A percentile compares a stretch with the other conserved stretches of the same genome.
These are phyloP conservation scores for Tuber melanosporum DNA, from an alignment of 495 filamentous ascomycete species.

Conservation along the genomic window DNA sequence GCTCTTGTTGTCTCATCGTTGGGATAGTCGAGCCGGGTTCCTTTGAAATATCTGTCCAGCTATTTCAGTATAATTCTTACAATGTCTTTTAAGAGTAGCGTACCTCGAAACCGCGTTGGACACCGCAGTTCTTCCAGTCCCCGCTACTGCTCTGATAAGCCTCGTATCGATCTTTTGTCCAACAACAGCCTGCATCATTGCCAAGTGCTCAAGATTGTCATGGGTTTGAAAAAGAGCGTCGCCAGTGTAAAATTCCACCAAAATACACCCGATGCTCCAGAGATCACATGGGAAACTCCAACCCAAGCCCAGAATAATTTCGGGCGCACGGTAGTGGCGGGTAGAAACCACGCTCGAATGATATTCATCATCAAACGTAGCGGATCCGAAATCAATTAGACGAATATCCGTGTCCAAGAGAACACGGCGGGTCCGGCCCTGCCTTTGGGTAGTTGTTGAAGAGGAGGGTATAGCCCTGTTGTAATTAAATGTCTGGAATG, in stretches of 20 bases:
- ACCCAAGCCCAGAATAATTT: slow-evolving; percentile 92
- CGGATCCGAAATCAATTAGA: slow-evolving; percentile 94
- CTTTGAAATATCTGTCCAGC: slow-evolving; percentile 69
- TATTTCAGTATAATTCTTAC: neutral
- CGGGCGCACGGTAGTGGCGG: slow-evolving; percentile 89
- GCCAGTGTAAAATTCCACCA: slow-evolving; percentile 98
- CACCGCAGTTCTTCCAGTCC: slow-evolving; percentile 42
- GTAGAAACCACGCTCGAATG: slow-evolving; percentile 96
- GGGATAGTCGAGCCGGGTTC: slow-evolving; percentile 78
- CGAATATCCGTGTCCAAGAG: slow-evolving; percentile 93
- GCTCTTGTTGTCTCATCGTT: slow-evolving; percentile 78
- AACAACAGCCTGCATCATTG: slow-evolving; percentile 98
- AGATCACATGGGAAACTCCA: slow-evolving; percentile 98
- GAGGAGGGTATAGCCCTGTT: slow-evolving; percentile 91
- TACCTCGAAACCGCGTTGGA: slow-evolving; percentile 76
- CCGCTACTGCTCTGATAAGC: slow-evolving; percentile 67
- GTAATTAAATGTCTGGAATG: slow-evolving; percentile 94
- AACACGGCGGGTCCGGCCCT: slow-evolving; percentile 77
- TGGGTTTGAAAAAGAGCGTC: slow-evolving; percentile 97
- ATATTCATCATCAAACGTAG: slow-evolving; percentile 97
- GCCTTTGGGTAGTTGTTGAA: slow-evolving; percentile 65
- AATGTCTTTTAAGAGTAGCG: slow-evolving; percentile 40
- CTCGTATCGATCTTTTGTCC: slow-evolving; percentile 63
- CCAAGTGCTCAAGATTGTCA: slow-evolving; percentile 93
- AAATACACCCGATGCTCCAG: slow-evolving; percentile 97